Evolutionary conservation across 1,284 basidiomycete genomes (phyloP), one percentile per base, ranked within the genome.

Genomic region (Leucoagaricus sp.): DNA sequence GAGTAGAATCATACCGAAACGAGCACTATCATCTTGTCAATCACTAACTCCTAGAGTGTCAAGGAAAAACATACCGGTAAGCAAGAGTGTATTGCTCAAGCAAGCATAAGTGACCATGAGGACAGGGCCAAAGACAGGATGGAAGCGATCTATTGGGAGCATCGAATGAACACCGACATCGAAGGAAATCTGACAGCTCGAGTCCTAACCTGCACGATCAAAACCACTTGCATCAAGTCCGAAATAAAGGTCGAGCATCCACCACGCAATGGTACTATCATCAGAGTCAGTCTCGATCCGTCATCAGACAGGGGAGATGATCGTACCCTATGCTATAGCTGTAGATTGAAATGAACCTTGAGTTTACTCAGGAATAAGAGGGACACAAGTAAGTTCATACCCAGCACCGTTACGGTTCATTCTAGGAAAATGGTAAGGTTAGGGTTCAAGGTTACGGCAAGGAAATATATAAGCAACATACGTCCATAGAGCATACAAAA

Each of bases 401-500:
- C 75, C 73, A 40, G 79, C 78, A 56, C 80, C 69, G 67, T 81
- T 86, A 38, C 82, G 79, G 65, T 83, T 82, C 63, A 90, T 65
- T 12, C 87, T 90, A 44, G 25, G 7, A 31, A 33, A 45, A 33
- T 15, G 13, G 8, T 3, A n/a, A n/a, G n/a, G n/a, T 15, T 57
- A 15, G 13, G 13, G 59, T 40, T 57, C 51, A 21, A 58, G 44
- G 34, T 31, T 25, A 31, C 10, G 26, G 46, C 31, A 51, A 38
- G 17, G 48, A 44, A 15, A 25, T n/a, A 48, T 49, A 28, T 57
- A 38, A 6, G 48, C 17, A 5, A 82, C 90, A 70, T 66, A 93
- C 80, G 92, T 95, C 85, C 87, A 96, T 17, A 97, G 78, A 0
- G 94, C 93, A 72, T 96, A 97, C 31, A 94, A 70, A 69, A 98